Conservation (phyloP, 208 protist species). For the Leishmania amazonensis region DNA sequence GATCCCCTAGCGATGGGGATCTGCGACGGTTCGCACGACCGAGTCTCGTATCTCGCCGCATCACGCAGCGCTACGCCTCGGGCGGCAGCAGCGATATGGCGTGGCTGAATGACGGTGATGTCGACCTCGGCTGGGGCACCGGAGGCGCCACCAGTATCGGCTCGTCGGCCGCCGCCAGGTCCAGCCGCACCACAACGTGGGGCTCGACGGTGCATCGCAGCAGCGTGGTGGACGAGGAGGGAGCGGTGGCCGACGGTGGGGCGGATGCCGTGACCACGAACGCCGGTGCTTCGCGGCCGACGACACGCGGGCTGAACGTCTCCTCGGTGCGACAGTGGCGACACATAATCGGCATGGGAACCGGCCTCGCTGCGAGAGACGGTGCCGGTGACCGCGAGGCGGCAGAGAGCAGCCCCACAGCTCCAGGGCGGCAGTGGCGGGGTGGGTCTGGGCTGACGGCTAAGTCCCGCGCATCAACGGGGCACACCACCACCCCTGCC, state of each 20-base stretch:
- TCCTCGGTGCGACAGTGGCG: conserved; percentile 69
- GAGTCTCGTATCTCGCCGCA: conserved; percentile 43
- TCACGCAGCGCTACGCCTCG: conserved; percentile 14
- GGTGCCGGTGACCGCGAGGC: conserved; percentile 13
- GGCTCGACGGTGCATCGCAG: conserved; percentile 18
- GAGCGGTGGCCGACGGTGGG: not conserved
- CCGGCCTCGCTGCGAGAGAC: conserved; percentile 4
- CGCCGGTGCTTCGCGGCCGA: conserved; percentile 35
- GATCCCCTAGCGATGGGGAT: conserved; percentile 21
- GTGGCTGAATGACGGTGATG: not conserved
- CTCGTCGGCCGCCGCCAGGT: conserved; percentile 6
- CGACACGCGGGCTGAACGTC: conserved; percentile 72
- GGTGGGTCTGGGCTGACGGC: not conserved
- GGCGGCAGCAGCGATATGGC: conserved; percentile 2
- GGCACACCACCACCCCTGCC: not conserved
- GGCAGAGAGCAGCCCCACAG: not conserved
- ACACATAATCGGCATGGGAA: conserved; percentile 32
- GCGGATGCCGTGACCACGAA: conserved; percentile 8
- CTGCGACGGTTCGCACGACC: conserved; percentile 27
- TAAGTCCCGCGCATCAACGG: not conserved
- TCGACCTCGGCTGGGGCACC: not conserved
- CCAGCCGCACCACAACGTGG: conserved; percentile 17
- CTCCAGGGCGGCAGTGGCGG: conserved; percentile 5
- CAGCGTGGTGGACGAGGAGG: conserved; percentile 1
- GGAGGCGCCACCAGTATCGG: not conserved